Evolutionary conservation across 208 protist genomes (phyloP).

Genomic region (Vickermania ingenoplastis): DNA sequence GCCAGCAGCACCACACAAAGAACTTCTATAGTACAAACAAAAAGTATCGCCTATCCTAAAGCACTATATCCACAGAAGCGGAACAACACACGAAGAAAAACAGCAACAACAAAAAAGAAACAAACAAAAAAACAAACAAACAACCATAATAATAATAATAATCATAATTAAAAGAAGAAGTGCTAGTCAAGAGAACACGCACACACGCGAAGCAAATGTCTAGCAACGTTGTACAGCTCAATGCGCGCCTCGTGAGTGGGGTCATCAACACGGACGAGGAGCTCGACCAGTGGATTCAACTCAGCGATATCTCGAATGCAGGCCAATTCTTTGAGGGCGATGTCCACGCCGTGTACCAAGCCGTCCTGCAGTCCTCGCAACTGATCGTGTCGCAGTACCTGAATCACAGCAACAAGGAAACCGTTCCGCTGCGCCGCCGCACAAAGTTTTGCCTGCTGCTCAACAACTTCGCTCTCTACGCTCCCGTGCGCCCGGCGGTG

Average conservation of each 20-base stretch:
- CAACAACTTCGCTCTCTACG: conserved; percentile 84
- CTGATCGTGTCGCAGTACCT: conserved; percentile 63
- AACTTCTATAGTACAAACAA: too few species aligned
- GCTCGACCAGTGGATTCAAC: conserved; percentile 58
- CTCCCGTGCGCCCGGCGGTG: conserved; percentile 46
- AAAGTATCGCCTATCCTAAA: too few species aligned
- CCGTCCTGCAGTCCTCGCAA: conserved; percentile 20
- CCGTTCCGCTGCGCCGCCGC: conserved; percentile 73
- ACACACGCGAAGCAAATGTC: too few species aligned
- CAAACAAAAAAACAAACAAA: too few species aligned
- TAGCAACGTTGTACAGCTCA: conserved; percentile 27
- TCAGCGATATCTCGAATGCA: conserved; percentile 48
- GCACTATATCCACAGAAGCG: too few species aligned
- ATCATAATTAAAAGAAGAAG: too few species aligned
- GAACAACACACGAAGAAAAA: too few species aligned
- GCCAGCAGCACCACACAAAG: too few species aligned
- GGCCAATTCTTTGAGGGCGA: conserved; percentile 37
- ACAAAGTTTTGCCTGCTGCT: conserved; percentile 80
- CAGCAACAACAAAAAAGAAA: too few species aligned
- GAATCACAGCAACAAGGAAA: conserved; percentile 58
- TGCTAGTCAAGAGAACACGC: too few species aligned
- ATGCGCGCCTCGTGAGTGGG: conserved; percentile 34
- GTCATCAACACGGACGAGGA: conserved; percentile 27
- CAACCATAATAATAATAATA: too few species aligned
- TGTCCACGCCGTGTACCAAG: conserved; percentile 19